phyloP scores from a whole-genome alignment of 495 filamentous ascomycete genomes.

The Xylaria grammica region DNA sequence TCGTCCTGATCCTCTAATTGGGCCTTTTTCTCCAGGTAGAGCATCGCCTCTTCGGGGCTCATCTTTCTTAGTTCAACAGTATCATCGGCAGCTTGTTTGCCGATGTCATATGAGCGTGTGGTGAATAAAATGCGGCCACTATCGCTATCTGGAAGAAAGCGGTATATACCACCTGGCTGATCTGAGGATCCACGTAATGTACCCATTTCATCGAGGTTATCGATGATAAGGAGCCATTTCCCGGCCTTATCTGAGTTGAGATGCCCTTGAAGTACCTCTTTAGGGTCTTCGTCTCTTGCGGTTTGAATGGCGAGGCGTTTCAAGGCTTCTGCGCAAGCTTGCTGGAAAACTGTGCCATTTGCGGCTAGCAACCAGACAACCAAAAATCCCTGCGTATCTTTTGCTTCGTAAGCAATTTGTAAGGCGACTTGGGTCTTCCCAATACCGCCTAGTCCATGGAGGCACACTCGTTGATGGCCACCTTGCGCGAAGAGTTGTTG shows the following conservation, averaged over 20 bases:
- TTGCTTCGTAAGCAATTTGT: slow-evolving; percentile 49
- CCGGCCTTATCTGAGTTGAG: slow-evolving; percentile 26
- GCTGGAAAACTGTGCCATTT: slow-evolving; percentile 47
- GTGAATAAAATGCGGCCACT: slow-evolving; percentile 42
- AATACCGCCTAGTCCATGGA: slow-evolving; percentile 54
- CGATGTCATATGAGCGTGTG: slow-evolving; percentile 39
- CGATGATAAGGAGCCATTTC: slow-evolving; percentile 42
- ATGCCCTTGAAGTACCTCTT: slow-evolving; percentile 23
- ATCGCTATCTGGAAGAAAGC: slow-evolving; percentile 39
- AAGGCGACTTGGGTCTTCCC: slow-evolving; percentile 61
- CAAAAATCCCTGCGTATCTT: slow-evolving; percentile 23
- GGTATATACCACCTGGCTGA: slow-evolving; percentile 24
- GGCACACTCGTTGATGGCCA: slow-evolving; percentile 31
- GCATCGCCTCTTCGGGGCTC: slow-evolving; percentile 30
- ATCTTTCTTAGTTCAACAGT: slow-evolving; percentile 37
- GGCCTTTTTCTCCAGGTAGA: slow-evolving; percentile 31
- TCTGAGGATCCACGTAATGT: not conserved
- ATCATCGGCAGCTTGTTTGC: slow-evolving; percentile 29
- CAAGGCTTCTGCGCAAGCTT: slow-evolving; percentile 50
- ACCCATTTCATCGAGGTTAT: slow-evolving; percentile 41
- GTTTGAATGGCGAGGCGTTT: slow-evolving; percentile 29
- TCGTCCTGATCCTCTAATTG: slow-evolving; percentile 18
- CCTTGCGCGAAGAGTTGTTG: slow-evolving; percentile 20
- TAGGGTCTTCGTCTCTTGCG: slow-evolving; percentile 26
- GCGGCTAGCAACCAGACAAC: slow-evolving; percentile 58